Evolutionary conservation across 305 asterid species (phyloP).

Genomic region (Coffea humblotiana): DNA sequence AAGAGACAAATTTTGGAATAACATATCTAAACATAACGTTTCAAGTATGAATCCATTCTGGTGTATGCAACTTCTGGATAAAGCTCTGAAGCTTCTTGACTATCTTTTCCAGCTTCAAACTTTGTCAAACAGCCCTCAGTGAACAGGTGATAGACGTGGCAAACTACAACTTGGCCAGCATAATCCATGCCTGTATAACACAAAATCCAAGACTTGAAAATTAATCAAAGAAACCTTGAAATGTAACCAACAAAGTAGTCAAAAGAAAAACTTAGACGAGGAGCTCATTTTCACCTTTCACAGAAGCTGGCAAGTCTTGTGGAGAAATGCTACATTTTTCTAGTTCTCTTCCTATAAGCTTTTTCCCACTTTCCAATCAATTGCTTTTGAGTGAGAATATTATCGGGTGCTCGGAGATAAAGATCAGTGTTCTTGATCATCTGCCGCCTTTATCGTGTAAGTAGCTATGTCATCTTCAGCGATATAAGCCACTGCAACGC

Average conservation of each 20-base stretch:
- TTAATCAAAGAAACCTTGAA: too few relatives aligned
- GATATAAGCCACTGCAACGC: constrained; percentile 47
- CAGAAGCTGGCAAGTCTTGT: constrained; percentile 52
- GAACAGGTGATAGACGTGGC: constrained; percentile 71
- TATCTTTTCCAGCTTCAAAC: constrained; percentile 61
- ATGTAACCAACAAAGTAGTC: not conserved
- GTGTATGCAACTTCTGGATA: constrained; percentile 68
- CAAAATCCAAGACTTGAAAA: not conserved
- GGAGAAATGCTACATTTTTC: constrained; percentile 24
- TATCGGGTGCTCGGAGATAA: constrained; percentile 58
- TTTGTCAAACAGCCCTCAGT: constrained; percentile 80
- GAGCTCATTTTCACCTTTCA: constrained; percentile 43
- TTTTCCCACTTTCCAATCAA: constrained; percentile 69
- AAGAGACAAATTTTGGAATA: not conserved
- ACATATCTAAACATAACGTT: constrained; percentile 33
- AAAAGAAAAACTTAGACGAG: not conserved
- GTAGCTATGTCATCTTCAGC: constrained; percentile 68
- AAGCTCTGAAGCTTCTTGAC: constrained; percentile 70
- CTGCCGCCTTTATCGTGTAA: constrained; percentile 60
- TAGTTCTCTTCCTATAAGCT: constrained; percentile 39
- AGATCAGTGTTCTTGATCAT: constrained; percentile 69
- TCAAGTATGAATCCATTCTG: constrained; percentile 50
- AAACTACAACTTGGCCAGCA: constrained; percentile 56
- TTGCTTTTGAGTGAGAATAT: constrained; percentile 54
- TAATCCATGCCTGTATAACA: constrained; percentile 43